phyloP scores from a whole-genome alignment of 495 filamentous ascomycete species.

The Extremus antarcticus region DNA sequence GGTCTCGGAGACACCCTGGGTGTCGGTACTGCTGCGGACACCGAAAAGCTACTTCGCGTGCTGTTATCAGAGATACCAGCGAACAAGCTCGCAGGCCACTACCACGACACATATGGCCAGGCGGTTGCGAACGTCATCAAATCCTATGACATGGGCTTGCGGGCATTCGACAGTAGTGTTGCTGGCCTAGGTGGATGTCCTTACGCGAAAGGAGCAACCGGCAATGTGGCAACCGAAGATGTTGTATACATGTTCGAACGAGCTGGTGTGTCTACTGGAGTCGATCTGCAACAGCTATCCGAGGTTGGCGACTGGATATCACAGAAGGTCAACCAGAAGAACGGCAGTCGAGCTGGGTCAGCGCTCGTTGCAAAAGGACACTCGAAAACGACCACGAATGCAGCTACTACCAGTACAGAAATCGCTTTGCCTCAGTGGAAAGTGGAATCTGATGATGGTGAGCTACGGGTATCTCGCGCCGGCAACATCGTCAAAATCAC shows the following conservation, averaged over 20 bases:
- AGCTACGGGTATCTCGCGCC: conserved; percentile 17
- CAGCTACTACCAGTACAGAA: conserved; percentile 1
- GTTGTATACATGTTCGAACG: conserved; percentile 35
- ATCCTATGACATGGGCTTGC: conserved; percentile 32
- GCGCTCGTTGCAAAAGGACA: conserved; percentile 22
- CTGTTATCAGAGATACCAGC: conserved; percentile 26
- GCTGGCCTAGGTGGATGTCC: conserved; percentile 39
- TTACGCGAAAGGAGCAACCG: conserved; percentile 38
- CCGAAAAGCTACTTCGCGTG: conserved; percentile 26
- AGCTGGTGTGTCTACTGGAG: conserved; percentile 32
- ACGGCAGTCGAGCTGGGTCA: conserved; percentile 29
- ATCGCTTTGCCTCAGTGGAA: not conserved
- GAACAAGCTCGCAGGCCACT: conserved; percentile 33
- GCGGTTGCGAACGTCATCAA: conserved; percentile 36
- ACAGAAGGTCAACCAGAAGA: conserved; percentile 19
- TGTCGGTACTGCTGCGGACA: conserved; percentile 29
- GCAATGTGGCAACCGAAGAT: conserved; percentile 37
- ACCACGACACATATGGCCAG: conserved; percentile 39
- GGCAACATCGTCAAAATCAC: conserved; percentile 27
- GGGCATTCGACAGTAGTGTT: conserved; percentile 37
- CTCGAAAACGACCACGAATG: not conserved
- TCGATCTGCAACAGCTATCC: conserved; percentile 29
- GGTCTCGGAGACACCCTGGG: conserved; percentile 38
- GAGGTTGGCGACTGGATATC: conserved; percentile 36
- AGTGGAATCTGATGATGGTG: not conserved